Base-by-base conservation (phyloP, 352 stramenopile species). In the Phytophthora cryptogea region DNA sequence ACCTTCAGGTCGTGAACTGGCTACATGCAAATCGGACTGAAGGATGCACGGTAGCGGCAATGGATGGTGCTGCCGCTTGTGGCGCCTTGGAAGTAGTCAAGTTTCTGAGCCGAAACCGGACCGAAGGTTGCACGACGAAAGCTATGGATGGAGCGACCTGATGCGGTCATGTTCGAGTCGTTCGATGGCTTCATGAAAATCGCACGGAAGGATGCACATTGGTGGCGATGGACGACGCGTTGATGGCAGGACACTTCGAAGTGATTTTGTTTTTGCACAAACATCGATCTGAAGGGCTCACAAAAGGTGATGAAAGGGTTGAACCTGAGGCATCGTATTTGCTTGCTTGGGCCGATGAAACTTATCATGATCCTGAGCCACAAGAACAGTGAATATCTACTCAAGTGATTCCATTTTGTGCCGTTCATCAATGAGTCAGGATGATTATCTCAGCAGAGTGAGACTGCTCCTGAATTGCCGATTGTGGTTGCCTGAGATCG, bases 181-280 rank as follows among this genome's bases (percentile, higher is more conserved):
- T 55, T 5, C 17, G 41, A 7, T 55, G 48, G 48, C 35, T 55
- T 3, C 48, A 55, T 28, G 23, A 35, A 9, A 43, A 55, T 45
- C 48, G 48, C 7, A n/a, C 31, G 8, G 48, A 55, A 55, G 48
- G 48, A 4, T 55, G 48, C 48, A 55, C 48, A 26, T 37, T 35
- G 20, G 17, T 20, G 9, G 48, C 35, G 8, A 35, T 55, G 48
- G 48, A 55, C 39, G 28, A 44, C 7, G 39, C 39, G 39, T 5
- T 23, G 3, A 11, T 27, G 9, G 9, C 33, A 27, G 52, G 23
- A 9, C 5, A 52, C 20, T 50, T 59, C 27, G 49, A 47, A 35
- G 26, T 56, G 26, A 2, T 47, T 20, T 31, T 56, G 14, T 13
- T 56, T 8, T 30, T 56, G n/a, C n/a, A 23, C 11, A 44, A 44